Evolutionary conservation across 2,329 filamentous ascomycete species (phyloP), one percentile per base, ranked within the genome.

Genomic region (Dendrostoma leiphaemia): DNA sequence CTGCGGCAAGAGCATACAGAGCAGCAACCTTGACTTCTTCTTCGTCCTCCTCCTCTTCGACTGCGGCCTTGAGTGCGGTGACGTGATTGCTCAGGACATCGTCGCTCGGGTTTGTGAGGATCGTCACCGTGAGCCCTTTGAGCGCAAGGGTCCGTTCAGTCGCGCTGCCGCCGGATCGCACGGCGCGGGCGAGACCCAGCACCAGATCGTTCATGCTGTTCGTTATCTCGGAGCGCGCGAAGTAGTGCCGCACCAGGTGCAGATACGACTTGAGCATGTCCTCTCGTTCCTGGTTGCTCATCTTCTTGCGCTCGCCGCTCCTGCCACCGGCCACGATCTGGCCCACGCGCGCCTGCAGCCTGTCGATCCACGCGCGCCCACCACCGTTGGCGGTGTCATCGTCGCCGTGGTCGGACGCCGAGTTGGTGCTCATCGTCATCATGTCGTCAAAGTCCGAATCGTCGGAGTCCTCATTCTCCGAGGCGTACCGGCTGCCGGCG

Each of bases 1-100:
- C 83, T n/a, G 88, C 79, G 32, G 84, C 82, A 50, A 95, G 80
- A 12, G 88, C 81, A 63, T 88, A 83, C n/a, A 96, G 85, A 1
- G 89, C 86, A 19, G 81, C 82, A 21, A 81, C 79, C 68, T 91
- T 93, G 59, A 86, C 75, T 40, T 80, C 75, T 19, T 85, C 84
- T 3, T 85, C 80, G 4, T 86, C 85, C 59, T 91, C 86, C 3
- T 87, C 85, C 58, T 92, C 86, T 29, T 85, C 79, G 61, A 89
- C 84, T 3, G 79, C 77, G 24, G 75, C 76, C 65, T 86, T 87
- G 46, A 92, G 72, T 3, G 80, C 68, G 4, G 76, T 68, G 48
- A 79, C 77, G 3, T 84, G 78, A 24, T 77, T 74, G 46, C 87
- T 85, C 64, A 89, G 91, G 15, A 90, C 77, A 1, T 75, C 79